Evolutionary conservation across 2,329 filamentous ascomycete species (phyloP).

Genomic region (Aaosphaeria arxii): DNA sequence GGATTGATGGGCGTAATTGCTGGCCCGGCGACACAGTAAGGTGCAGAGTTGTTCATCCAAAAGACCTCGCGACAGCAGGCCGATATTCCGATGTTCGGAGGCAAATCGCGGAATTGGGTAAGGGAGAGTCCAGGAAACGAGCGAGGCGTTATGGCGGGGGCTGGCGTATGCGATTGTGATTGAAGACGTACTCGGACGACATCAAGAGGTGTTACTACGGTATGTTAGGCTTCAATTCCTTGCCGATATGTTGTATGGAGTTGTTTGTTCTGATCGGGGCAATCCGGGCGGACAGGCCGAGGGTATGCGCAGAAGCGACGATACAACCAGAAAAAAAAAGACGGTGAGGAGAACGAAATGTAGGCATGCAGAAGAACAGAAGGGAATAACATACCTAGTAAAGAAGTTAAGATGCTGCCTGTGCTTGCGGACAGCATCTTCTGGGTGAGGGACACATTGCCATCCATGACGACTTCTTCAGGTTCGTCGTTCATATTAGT

Average conservation of each 20-base stretch:
- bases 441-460: slow-evolving; percentile 76
- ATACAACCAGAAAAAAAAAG: neutral
- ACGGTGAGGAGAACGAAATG: neutral
- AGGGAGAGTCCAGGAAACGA: slow-evolving; percentile 25
- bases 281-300: neutral
- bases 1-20: slow-evolving; percentile 44
- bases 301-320: neutral
- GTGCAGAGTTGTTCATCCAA: slow-evolving; percentile 82
- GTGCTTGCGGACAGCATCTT: slow-evolving; percentile 94
- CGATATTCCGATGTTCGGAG: slow-evolving; percentile 84
- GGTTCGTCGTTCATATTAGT: slow-evolving; percentile 19
- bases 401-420: slow-evolving; percentile 83
- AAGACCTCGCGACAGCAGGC: slow-evolving; percentile 97
- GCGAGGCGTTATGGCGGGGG: slow-evolving; percentile 49
- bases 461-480: slow-evolving; percentile 41
- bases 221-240: neutral
- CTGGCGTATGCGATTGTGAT: slow-evolving; percentile 62
- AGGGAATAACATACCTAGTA: slow-evolving; percentile 65
- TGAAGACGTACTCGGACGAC: slow-evolving; percentile 94
- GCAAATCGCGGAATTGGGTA: slow-evolving; percentile 63
- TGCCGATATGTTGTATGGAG: neutral
- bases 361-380: neutral
- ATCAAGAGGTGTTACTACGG: slow-evolving; percentile 84
- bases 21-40: slow-evolving; percentile 73
- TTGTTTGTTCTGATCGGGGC: neutral